Conservation (phyloP, 2,329 filamentous ascomycete genomes). For the Neonectria punicea region DNA sequence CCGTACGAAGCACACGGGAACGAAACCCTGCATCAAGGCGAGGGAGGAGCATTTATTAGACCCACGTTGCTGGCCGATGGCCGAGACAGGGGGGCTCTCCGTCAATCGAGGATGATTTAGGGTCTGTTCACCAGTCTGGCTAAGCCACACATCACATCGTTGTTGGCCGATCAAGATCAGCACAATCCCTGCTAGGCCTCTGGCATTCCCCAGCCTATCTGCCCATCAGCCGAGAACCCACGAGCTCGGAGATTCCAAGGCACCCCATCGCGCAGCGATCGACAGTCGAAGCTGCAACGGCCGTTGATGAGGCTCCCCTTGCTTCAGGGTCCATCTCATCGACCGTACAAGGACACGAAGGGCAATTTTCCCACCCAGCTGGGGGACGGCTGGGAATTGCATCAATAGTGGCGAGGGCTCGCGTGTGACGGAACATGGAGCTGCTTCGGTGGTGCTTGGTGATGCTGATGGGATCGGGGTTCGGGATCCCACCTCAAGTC, state of each 20-base stretch:
- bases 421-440: conserved; percentile 17
- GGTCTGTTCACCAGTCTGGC: neutral
- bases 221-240: conserved; percentile 41
- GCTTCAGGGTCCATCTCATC: neutral
- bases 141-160: conserved; percentile 17
- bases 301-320: conserved; percentile 12
- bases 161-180: conserved; percentile 42
- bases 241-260: conserved; percentile 38
- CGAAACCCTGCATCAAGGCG: neutral
- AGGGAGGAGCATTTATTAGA: neutral
- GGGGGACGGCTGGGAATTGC: conserved; percentile 16
- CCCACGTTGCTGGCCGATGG: conserved; percentile 28
- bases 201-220: conserved; percentile 39
- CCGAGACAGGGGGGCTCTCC: conserved; percentile 25
- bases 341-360: conserved; percentile 1
- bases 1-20: neutral
- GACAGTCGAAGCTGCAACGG: conserved; percentile 32
- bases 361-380: neutral
- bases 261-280: conserved; percentile 38
- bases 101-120: conserved; percentile 15
- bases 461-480: conserved; percentile 1
- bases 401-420: conserved; percentile 23
- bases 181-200: conserved; percentile 36
- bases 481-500: conserved; percentile 1
- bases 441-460: conserved; percentile 10